Percentiles rank a stretch among this genome's conserved stretches.
Conservation (phyloP, 208 protist genomes). For the Wallacemonas collosoma region DNA sequence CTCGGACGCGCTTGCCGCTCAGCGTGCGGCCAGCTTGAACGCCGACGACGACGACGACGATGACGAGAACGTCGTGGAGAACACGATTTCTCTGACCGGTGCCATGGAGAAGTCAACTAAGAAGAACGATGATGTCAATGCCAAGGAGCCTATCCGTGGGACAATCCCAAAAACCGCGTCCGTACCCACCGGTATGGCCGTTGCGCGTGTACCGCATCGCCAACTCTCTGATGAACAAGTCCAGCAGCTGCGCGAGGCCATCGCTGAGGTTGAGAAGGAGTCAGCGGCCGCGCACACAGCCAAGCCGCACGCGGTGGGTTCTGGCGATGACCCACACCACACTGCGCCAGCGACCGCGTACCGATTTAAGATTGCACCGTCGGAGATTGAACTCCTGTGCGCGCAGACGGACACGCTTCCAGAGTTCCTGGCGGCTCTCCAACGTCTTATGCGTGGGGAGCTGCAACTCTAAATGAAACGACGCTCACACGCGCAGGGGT, state of each 20-base stretch:
- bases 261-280: conserved; percentile 43
- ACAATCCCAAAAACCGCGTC: neutral
- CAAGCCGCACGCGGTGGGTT: conserved; percentile 11
- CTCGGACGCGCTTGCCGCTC: neutral
- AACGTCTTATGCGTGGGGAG: conserved; percentile 29
- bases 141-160: neutral
- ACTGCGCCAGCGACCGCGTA: conserved; percentile 7
- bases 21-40: neutral
- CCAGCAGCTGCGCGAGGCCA: conserved; percentile 25
- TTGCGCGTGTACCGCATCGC: conserved; percentile 38
- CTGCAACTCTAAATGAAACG: conserved; percentile 16
- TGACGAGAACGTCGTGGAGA: conserved; percentile 18
- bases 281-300: conserved; percentile 18
- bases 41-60: conserved; percentile 11
- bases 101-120: neutral
- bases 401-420: conserved; percentile 60
- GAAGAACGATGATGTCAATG: conserved; percentile 1
- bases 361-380: conserved; percentile 61
- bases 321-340: conserved; percentile 6
- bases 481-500: too few species aligned
- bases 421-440: conserved; percentile 56
- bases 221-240: conserved; percentile 38
- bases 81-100: conserved; percentile 1
- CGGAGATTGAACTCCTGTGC: conserved; percentile 81
- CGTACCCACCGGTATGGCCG: conserved; percentile 26